phyloP scores from a whole-genome alignment of 2,329 filamentous ascomycete species.

The Stagonosporopsis chrysanthemi region DNA sequence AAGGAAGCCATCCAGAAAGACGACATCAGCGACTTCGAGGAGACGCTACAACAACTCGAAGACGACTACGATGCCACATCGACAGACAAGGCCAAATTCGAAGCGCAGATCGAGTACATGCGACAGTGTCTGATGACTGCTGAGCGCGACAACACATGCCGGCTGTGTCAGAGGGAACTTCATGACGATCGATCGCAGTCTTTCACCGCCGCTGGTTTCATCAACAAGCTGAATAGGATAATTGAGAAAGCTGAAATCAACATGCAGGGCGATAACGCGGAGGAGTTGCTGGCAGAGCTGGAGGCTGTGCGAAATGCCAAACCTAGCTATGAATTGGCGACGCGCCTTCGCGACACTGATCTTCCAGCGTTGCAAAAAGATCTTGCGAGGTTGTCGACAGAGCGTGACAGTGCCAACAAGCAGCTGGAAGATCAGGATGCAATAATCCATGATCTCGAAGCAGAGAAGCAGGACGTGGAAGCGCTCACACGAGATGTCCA shows the following conservation, averaged over 20 bases:
- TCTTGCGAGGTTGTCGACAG: slow-evolving; percentile 58
- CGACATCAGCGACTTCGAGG: slow-evolving; percentile 56
- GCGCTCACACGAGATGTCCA: slow-evolving; percentile 77
- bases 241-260: slow-evolving; percentile 61
- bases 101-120: slow-evolving; percentile 75
- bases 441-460: slow-evolving; percentile 66
- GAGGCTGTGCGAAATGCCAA: slow-evolving; percentile 63
- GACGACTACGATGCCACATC: slow-evolving; percentile 59
- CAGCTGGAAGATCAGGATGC: slow-evolving; percentile 70
- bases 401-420: slow-evolving; percentile 49
- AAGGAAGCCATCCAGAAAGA: slow-evolving; percentile 58
- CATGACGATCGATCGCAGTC: slow-evolving; percentile 62
- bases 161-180: slow-evolving; percentile 77
- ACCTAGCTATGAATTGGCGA: slow-evolving; percentile 76
- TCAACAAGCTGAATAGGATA: slow-evolving; percentile 69
- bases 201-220: slow-evolving; percentile 62
- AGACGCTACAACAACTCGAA: slow-evolving; percentile 61
- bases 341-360: slow-evolving; percentile 71
- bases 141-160: slow-evolving; percentile 74
- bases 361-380: slow-evolving; percentile 74
- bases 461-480: slow-evolving; percentile 76
- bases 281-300: slow-evolving; percentile 67
- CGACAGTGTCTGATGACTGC: slow-evolving; percentile 70
- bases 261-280: slow-evolving; percentile 67
- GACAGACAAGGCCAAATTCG: slow-evolving; percentile 73